Conservation (phyloP, 768 basidiomycete species). For the Boletus coccyginus region DNA sequence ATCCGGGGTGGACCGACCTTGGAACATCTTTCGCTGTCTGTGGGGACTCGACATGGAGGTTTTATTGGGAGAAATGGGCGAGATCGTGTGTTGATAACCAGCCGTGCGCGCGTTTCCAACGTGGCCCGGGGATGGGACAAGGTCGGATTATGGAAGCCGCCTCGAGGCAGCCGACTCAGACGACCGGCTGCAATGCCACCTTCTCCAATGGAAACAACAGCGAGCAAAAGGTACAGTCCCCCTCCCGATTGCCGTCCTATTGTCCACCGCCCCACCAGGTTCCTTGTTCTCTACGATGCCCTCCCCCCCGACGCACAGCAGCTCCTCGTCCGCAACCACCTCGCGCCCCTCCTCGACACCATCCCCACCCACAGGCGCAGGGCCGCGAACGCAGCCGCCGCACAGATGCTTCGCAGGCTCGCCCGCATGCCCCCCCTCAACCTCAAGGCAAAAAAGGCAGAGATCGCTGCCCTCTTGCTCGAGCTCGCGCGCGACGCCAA, state of each 20-base stretch:
- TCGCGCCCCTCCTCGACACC: conserved; percentile 47
- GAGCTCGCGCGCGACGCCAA: conserved; percentile 56
- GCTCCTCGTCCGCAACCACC: conserved; percentile 46
- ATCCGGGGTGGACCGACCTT: conserved; percentile 42
- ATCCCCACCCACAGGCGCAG: conserved; percentile 38
- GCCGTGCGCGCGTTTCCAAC: conserved; percentile 62
- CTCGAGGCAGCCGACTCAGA: conserved; percentile 34
- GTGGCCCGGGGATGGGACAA: no score
- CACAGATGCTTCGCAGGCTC: conserved; percentile 38
- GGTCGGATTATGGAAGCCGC: conserved; percentile 54
- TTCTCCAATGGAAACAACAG: no score
- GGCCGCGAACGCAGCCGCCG: conserved; percentile 40
- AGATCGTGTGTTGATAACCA: conserved; percentile 33
- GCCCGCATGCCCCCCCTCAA: conserved; percentile 47
- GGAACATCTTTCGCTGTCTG: conserved; percentile 53
- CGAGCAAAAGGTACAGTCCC: conserved; percentile 9
- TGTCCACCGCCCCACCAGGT: conserved; percentile 32
- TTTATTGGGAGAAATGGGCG: conserved; percentile 28
- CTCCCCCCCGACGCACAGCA: conserved; percentile 55
- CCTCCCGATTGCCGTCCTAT: not conserved
- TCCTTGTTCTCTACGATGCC: conserved; percentile 44
- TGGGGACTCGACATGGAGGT: no score
- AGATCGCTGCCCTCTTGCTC: conserved; percentile 50
- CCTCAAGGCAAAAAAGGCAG: conserved; percentile 50
- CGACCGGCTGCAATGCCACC: no score